Base-by-base conservation (phyloP, 805 yeast species). In the Schwanniomyces occidentalis region DNA sequence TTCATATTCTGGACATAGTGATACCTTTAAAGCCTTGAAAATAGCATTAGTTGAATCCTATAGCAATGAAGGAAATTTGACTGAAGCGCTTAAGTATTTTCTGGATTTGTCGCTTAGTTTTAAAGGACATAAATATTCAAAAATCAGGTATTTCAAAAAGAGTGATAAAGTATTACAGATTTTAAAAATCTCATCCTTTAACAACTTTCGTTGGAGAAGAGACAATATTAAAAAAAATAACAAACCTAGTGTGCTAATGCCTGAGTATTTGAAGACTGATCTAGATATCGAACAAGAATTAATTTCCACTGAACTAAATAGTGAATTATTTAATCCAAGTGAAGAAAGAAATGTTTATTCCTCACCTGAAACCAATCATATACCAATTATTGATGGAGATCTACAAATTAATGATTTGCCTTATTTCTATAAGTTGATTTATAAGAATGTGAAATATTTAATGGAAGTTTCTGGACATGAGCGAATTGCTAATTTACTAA, bases 341-440 rank as follows among this genome's bases (percentile, higher is more conserved):
- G 42, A 49, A 23, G 58, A 51, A 20, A 44, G 55, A 35, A 63
- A 63, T 34, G 49, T 53, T 6, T 59, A 58, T 38, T 35, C 55
- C 3, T 32, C 53, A 2, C 50, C 56, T 2, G 42, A 46, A 8
- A 42, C 32, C 9, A 32, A 38, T 1, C 40, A 45, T 16, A 42
- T 45, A 24, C 63, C 70, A 2, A 37, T 59, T 5, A 37, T 67
- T 7, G 50, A 50, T 17, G 71, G 69, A 1, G 37, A 43, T 1
- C 23, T 67, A 6, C 32, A 35, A 5, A 40, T 50, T 2, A 45
- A 40, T 7, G 73, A 67, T 39, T 44, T 67, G 15, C 72, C 73
- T 0, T 24, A 38, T 5, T 67, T 65, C 41, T 34, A 42, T 9
- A 26, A 18, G 3, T 38, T 63, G 24, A 44, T 65, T 8, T 30